A percentile compares a stretch with the other conserved stretches of the same genome.
Conservation (phyloP, 1,139 yeast species). For the Kodamaea sp. region DNA sequence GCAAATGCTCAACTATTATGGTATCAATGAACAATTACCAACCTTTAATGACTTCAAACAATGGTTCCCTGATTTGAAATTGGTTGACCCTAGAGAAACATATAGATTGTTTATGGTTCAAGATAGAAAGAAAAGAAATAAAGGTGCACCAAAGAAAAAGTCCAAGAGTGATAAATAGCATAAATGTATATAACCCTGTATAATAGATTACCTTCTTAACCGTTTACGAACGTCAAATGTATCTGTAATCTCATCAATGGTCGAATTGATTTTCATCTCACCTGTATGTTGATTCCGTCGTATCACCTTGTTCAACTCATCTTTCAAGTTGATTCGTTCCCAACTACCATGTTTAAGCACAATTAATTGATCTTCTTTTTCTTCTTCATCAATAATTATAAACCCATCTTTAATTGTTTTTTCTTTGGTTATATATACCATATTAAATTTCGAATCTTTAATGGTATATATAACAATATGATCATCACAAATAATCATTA, state of each 20-base stretch:
- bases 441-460: slow-evolving; percentile 6
- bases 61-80: slow-evolving; percentile 55
- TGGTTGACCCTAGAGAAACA: slow-evolving; percentile 71
- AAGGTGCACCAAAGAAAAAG: slow-evolving; percentile 88
- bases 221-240: slow-evolving; percentile 25
- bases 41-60: slow-evolving; percentile 58
- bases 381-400: slow-evolving; percentile 4
- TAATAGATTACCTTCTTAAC: slow-evolving; percentile 1
- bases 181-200: neutral
- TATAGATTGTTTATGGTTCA: slow-evolving; percentile 63
- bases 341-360: slow-evolving; percentile 2
- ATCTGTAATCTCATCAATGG: slow-evolving; percentile 29
- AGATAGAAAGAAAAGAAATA: slow-evolving; percentile 79
- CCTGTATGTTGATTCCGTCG: slow-evolving; percentile 5
- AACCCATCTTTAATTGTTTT: slow-evolving; percentile 8
- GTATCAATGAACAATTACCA: slow-evolving; percentile 61
- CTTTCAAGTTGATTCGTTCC: neutral
- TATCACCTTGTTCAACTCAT: slow-evolving; percentile 8
- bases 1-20: slow-evolving; percentile 67
- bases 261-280: slow-evolving; percentile 4
- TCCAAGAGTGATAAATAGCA: slow-evolving; percentile 7
- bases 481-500: slow-evolving; percentile 6
- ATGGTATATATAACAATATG: slow-evolving; percentile 14
- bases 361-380: slow-evolving; percentile 1
- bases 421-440: slow-evolving; percentile 7